A percentile compares a stretch with the other conserved stretches of the same genome.
Evolutionary conservation across 805 yeast species (phyloP).

Genomic region (Yarrowia sp.): DNA sequence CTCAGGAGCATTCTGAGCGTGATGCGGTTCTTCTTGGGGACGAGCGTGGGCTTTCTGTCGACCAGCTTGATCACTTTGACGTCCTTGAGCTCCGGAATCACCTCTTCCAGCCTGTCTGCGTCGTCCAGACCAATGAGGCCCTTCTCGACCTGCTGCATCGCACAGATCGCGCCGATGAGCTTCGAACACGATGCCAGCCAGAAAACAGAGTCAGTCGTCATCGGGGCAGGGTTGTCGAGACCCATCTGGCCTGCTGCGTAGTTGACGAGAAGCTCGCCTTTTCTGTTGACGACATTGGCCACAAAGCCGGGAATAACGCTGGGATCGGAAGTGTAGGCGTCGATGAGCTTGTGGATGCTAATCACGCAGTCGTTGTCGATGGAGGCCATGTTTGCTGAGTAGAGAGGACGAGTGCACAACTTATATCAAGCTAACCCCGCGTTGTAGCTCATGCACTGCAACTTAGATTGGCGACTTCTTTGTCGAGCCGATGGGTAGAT

Average conservation of each 20-base stretch:
- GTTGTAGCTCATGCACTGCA: no score
- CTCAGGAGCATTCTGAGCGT: constrained; percentile 42
- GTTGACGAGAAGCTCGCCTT: constrained; percentile 25
- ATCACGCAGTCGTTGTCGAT: constrained; percentile 11
- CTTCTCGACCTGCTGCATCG: constrained; percentile 40
- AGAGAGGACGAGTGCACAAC: no score
- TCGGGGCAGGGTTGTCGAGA: constrained; percentile 17
- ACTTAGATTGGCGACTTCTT: no score
- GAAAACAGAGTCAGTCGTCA: constrained; percentile 36
- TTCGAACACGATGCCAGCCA: constrained; percentile 41
- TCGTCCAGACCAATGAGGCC: constrained; percentile 40
- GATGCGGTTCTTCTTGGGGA: constrained; percentile 37
- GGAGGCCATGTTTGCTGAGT: neutral
- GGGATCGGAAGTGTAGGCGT: constrained; percentile 3
- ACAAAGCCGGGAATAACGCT: neutral
- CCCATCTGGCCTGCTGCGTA: constrained; percentile 29
- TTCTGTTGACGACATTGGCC: constrained; percentile 19
- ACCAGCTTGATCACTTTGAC: constrained; percentile 28
- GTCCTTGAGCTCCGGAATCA: constrained; percentile 38
- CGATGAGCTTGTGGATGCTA: constrained; percentile 20
- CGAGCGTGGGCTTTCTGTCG: constrained; percentile 34
- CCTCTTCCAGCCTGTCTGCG: constrained; percentile 37
- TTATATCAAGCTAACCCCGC: no score
- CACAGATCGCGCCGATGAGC: constrained; percentile 38
- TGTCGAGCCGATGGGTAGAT: no score